Percentiles rank a stretch among this genome's conserved stretches.
These are phyloP conservation scores for Emergomyces orientalis DNA, from an alignment of 2,329 filamentous ascomycete genomes.

Conservation along the genomic window DNA sequence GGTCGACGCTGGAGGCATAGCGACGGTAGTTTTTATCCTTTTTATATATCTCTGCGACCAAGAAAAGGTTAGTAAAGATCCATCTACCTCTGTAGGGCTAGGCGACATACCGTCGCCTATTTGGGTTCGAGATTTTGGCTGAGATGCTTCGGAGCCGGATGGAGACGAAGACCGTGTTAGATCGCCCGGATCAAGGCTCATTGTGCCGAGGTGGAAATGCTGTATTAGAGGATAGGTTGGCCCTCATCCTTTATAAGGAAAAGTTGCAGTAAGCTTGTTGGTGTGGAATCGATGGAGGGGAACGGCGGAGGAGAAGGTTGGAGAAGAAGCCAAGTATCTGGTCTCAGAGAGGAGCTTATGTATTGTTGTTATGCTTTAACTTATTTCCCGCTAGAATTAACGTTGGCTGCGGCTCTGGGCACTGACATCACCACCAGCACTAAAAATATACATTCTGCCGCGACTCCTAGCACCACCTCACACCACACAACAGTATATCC, in stretches of 20 bases:
- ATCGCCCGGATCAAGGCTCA: conserved; percentile 36
- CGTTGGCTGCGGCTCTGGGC: neutral
- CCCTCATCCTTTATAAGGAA: conserved; percentile 27
- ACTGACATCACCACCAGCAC: conserved; percentile 3
- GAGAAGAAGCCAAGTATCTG: conserved; percentile 13
- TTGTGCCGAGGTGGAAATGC: conserved; percentile 27
- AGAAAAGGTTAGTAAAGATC: conserved; percentile 2
- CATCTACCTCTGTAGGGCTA: neutral
- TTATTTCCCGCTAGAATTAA: too few species aligned
- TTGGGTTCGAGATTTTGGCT: conserved; percentile 67
- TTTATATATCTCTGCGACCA: conserved; percentile 30
- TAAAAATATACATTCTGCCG: neutral
- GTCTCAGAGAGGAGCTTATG: too few species aligned
- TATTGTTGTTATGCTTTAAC: too few species aligned
- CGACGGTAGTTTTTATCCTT: conserved; percentile 67
- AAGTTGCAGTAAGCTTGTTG: neutral
- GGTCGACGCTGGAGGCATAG: conserved; percentile 81
- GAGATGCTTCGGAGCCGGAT: conserved; percentile 74
- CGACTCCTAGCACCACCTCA: neutral
- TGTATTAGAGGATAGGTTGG: conserved; percentile 17
- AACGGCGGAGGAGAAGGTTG: neutral
- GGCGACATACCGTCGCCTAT: conserved; percentile 59
- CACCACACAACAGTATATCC: neutral
- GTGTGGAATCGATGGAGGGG: conserved; percentile 14
- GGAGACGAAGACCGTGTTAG: conserved; percentile 51